Base-by-base conservation (phyloP, 2,329 filamentous ascomycete species). In the Penicillium glabrum region DNA sequence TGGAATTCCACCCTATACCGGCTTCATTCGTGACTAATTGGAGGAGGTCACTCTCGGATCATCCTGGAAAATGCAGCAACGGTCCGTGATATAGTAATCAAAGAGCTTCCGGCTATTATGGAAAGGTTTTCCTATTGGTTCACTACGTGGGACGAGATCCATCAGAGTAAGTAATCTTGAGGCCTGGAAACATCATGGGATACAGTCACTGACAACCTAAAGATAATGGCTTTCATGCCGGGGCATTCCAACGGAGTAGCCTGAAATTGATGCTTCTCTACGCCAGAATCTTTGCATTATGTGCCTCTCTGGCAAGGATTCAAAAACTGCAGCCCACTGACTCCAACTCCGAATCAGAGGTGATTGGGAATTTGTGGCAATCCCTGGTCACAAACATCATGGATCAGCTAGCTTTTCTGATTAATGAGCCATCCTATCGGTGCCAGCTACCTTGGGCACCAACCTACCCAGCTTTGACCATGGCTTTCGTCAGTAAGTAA, bases 211-310 rank as follows among this genome's bases (percentile, higher is more conserved):
- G 19, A 53, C 44, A 14, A 39, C n/a, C 0, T 3, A 10, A 51
- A 73, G 71, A 73, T 53, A 73, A 73, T 46, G 71, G 69, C 1
- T 73, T 73, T 37, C 71, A 73, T 55, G 68, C 69, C 4, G 69
- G 71, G 7, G 71, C 71, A 1, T 73, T 73, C 46, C 71, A 73
- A 43, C 68, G 71, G 23, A 70, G 68, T 49, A 73, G 70, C 48
- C 59, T 73, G 6, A 73, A 71, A 41, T 50, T 71, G 16, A 72
- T 72, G 69, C 59, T 72, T 16, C 62, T 69, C 14, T 73, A 73
- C 48, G 70, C 69, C 21, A 66, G 67, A 19, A 71, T 73, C 0
- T 73, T 69, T 46, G 70, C 68, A 1, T 56, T 72, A 8, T 73
- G 71, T 49, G 66, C 65, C 23, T 67, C 70, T 0, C 39, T 73